Conservation (phyloP, 2,329 filamentous ascomycete species). For the Cladobotryum protrusum region DNA sequence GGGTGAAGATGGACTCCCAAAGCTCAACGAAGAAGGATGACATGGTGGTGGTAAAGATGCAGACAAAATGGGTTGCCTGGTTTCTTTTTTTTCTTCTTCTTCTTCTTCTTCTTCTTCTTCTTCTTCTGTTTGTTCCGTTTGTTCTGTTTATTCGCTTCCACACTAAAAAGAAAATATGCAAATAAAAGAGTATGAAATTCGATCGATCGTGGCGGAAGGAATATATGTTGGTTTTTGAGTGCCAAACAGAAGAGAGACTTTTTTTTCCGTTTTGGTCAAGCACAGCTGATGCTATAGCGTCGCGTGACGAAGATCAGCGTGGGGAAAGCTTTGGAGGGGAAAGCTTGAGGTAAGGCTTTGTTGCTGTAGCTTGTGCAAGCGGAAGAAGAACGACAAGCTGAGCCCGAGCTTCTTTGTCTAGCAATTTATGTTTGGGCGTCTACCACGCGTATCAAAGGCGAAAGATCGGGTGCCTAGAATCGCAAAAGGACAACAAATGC, state of each 20-base stretch:
- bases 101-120: background rate
- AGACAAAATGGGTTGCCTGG: no score
- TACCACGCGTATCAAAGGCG: background rate
- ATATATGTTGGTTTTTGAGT: no score
- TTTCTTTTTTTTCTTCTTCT: no score
- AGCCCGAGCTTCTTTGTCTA: background rate
- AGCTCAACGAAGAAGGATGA: conserved; percentile 64
- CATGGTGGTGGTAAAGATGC: no score
- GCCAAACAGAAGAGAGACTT: background rate
- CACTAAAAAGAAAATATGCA: background rate
- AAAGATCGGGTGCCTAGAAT: background rate
- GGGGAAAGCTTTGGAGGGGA: no score
- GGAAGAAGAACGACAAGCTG: no score
- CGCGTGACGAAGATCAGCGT: no score
- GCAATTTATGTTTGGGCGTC: background rate
- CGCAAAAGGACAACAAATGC: background rate
- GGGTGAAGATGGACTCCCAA: conserved; percentile 89
- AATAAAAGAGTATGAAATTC: background rate
- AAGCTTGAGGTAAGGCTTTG: no score
- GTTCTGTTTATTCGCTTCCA: no score
- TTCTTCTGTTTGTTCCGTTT: background rate
- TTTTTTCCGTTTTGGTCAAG: background rate
- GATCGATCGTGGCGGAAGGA: background rate
- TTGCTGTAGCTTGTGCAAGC: no score
- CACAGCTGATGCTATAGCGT: background rate